Conservation (phyloP, 2,329 filamentous ascomycete genomes). For the Aspergillus tamarii region DNA sequence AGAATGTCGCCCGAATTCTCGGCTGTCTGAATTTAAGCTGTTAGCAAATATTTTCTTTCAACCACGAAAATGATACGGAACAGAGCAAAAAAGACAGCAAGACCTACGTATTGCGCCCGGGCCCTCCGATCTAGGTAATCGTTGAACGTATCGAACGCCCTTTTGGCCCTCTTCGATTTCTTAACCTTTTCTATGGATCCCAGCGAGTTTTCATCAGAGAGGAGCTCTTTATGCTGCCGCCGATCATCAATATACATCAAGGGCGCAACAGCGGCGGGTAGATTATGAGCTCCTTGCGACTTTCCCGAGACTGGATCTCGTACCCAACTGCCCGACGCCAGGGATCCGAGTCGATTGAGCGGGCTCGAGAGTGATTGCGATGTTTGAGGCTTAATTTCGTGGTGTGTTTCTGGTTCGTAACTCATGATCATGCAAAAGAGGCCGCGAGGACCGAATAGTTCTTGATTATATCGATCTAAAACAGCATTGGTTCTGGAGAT, state of each 20-base stretch:
- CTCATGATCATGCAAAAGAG: constrained; percentile 57
- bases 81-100: too few species aligned
- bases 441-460: constrained; percentile 57
- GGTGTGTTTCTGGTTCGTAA: constrained; percentile 45
- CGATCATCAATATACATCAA: not conserved
- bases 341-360: not conserved
- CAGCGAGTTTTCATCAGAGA: not conserved
- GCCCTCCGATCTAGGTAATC: not conserved
- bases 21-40: not conserved
- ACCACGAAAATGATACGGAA: too few species aligned
- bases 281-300: not conserved
- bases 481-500: constrained; percentile 46
- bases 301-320: not conserved
- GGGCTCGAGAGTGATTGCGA: not conserved
- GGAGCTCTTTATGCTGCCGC: not conserved
- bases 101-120: not conserved
- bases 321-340: not conserved
- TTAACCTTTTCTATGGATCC: not conserved
- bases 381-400: not conserved
- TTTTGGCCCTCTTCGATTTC: not conserved
- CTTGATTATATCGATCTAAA: constrained; percentile 57
- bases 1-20: not conserved
- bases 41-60: not conserved
- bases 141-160: not conserved
- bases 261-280: not conserved